These are phyloP conservation scores for Trypanosoma cruzi DNA, from an alignment of 208 protist species.

Conservation along the genomic window DNA sequence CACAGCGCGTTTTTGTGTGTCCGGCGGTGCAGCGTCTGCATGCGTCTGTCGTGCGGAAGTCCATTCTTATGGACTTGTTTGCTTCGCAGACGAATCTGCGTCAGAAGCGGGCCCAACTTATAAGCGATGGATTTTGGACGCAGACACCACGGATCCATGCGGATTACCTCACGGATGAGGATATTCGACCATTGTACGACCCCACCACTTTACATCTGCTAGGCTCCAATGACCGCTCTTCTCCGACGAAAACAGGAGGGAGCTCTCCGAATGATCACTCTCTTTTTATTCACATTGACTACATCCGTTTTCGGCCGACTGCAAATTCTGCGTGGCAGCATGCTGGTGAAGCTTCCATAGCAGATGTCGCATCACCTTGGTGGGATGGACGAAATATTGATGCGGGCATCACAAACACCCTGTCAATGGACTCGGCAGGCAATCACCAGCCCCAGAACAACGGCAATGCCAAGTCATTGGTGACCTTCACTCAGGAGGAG, in stretches of 20 bases:
- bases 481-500: conserved; percentile 58
- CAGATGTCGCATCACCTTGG: not conserved
- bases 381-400: not conserved
- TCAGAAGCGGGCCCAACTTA: conserved; percentile 40
- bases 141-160: conserved; percentile 63
- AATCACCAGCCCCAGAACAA: not conserved
- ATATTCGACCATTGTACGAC: conserved; percentile 54
- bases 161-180: conserved; percentile 57
- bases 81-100: conserved; percentile 25
- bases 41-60: conserved; percentile 47
- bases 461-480: conserved; percentile 15
- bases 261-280: conserved; percentile 25
- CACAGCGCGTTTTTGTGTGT: conserved; percentile 31
- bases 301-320: conserved; percentile 66
- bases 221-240: not conserved
- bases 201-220: conserved; percentile 22
- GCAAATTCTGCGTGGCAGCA: not conserved
- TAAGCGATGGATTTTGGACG: conserved; percentile 46
- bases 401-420: not conserved
- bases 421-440: not conserved
- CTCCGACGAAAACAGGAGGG: conserved; percentile 1
- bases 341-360: not conserved
- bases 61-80: conserved; percentile 65
- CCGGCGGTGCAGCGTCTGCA: conserved; percentile 48
- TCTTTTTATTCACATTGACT: conserved; percentile 77